Conservation (phyloP, 148 eudicot species). For the Amaranthus palmeri region DNA sequence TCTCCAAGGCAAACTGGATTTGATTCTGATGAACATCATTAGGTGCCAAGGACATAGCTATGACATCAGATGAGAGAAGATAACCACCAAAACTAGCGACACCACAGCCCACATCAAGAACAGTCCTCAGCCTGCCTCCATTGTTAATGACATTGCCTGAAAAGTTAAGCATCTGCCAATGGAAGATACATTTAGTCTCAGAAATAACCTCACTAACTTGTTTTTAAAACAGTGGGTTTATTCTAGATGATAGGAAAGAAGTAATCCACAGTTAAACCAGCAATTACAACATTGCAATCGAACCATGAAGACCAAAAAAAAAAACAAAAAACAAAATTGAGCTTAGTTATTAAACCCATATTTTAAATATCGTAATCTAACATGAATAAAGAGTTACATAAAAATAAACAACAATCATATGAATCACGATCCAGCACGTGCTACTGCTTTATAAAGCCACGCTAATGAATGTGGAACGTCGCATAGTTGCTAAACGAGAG, state of each 20-base stretch:
- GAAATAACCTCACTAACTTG: not conserved
- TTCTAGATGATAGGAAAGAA: conserved; percentile 1
- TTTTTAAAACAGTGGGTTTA: not conserved
- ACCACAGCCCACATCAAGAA: conserved; percentile 97
- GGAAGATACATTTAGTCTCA: conserved; percentile 9
- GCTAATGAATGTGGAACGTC: not conserved
- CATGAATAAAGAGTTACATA: not conserved
- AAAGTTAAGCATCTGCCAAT: conserved; percentile 90
- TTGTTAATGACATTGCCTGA: conserved; percentile 63
- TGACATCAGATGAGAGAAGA: conserved; percentile 79
- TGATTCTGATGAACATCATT: conserved; percentile 99
- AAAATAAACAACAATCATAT: not conserved
- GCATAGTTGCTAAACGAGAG: not conserved
- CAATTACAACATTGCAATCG: not conserved
- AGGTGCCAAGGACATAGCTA: conserved; percentile 94
- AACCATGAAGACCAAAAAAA: no score
- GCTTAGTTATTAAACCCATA: not conserved
- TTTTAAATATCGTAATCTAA: not conserved
- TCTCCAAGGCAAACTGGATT: conserved; percentile 96
- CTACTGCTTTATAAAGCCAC: no score
- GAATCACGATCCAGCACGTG: no score
- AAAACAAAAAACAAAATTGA: not conserved
- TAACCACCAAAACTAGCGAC: conserved; percentile 99
- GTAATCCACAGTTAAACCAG: not conserved
- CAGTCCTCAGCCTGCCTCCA: conserved; percentile 74